Base-by-base conservation (phyloP, 768 basidiomycete species). In the Boletus edulis region DNA sequence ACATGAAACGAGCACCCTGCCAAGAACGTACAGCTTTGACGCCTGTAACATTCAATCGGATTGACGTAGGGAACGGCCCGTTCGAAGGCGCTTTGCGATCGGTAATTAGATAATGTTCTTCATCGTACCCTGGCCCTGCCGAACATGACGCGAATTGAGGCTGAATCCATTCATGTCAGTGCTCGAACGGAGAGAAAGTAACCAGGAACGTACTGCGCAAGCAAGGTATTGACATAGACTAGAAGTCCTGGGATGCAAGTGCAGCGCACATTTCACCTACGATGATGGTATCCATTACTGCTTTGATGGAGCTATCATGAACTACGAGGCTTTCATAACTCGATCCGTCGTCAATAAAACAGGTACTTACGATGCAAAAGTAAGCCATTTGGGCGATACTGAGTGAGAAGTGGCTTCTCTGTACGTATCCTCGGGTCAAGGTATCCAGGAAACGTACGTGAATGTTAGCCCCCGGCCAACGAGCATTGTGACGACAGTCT, bases 181-280 rank as follows among this genome's bases (percentile, higher is more conserved):
- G 0, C 5, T 31, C 7, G 11, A 14, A 29, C 29, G 18, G 8
- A 5, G 11, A 35, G 41, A 35, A 35, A 17, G 9, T 5, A 5
- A 27, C 2, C 1, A 4, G 13, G 11, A 38, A 59, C 70, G 20
- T 42, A 70, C 70, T 65, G 54, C 52, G 58, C n/a, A n/a, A n/a
- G n/a, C n/a, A n/a, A n/a, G n/a, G n/a, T 61, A n/a, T 70, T 70
- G 32, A 68, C 58, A 18, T 67, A 65, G 24, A 72, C 69, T 70
- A 40, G n/a, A 18, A 29, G 29, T 29, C 29, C 9, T n/a, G n/a
- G n/a, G n/a, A n/a, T n/a, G n/a, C n/a, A n/a, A n/a, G n/a, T n/a
- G n/a, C n/a, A n/a, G n/a, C n/a, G n/a, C n/a, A n/a, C n/a, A n/a
- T n/a, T n/a, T n/a, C n/a, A n/a, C n/a, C n/a, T n/a, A n/a, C n/a